Conservation (phyloP, 208 protist genomes). For the Acanthamoeba castellanii region DNA sequence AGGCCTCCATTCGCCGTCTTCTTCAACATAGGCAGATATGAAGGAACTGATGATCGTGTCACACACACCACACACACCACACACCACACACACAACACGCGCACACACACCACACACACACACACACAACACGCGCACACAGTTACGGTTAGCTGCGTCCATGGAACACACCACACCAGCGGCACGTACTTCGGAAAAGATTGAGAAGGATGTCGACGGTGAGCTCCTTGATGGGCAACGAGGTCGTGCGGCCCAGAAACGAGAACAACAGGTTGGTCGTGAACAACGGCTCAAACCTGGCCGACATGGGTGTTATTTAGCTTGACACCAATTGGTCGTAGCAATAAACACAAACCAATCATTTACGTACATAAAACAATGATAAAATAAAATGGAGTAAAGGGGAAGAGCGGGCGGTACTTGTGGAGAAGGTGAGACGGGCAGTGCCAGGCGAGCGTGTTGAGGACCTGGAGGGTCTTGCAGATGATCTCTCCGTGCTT, state of each 20-base stretch:
- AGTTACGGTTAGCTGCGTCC: neutral
- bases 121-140: neutral
- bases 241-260: neutral
- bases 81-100: neutral
- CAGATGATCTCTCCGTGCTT: neutral
- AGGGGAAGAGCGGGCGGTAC: neutral
- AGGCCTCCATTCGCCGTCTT: neutral
- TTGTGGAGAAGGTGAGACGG: slow-evolving; percentile 15
- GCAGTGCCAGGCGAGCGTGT: slow-evolving; percentile 4
- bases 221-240: neutral
- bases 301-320: too few species aligned
- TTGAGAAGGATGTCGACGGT: neutral
- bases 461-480: neutral
- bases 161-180: neutral
- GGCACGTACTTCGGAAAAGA: neutral
- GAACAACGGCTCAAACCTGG: slow-evolving; percentile 5
- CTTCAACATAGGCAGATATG: neutral
- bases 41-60: neutral
- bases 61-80: too few species aligned
- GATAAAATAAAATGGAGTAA: too few species aligned
- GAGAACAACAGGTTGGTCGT: slow-evolving; percentile 21
- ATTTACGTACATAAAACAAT: too few species aligned
- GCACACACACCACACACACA: too few species aligned
- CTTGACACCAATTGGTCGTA: too few species aligned
- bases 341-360: too few species aligned